Percentiles rank a stretch among this genome's conserved stretches.
phyloP scores from a whole-genome alignment of 2,329 filamentous ascomycete genomes.

The Fusarium fujikuroi region DNA sequence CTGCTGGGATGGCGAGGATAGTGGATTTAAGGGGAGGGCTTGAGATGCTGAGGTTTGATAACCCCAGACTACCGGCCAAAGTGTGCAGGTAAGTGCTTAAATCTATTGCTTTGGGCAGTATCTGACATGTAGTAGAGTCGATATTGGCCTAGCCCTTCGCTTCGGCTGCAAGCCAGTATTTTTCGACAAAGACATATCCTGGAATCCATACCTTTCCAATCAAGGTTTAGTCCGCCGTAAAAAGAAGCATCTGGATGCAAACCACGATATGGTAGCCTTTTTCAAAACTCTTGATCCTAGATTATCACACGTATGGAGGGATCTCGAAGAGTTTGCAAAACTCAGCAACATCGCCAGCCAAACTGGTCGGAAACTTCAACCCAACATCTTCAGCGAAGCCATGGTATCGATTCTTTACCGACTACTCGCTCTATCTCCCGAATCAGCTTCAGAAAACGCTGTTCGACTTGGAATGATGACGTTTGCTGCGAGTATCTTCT shows the following conservation, averaged over 20 bases:
- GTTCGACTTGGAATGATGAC: conserved; percentile 27
- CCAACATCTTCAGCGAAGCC: conserved; percentile 35
- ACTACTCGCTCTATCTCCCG: conserved; percentile 15
- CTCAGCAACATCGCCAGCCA: conserved; percentile 36
- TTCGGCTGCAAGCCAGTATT: conserved; percentile 27
- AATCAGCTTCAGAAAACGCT: conserved; percentile 1
- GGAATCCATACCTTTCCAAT: conserved; percentile 21
- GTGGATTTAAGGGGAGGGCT: conserved; percentile 33
- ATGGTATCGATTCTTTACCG: conserved; percentile 31
- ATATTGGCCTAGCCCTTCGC: conserved; percentile 22
- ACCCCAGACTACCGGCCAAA: conserved; percentile 31
- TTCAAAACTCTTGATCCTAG: conserved; percentile 17
- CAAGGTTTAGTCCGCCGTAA: background rate
- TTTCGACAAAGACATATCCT: conserved; percentile 21
- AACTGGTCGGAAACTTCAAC: conserved; percentile 23
- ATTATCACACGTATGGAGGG: conserved; percentile 22
- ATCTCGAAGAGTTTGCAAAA: conserved; percentile 25
- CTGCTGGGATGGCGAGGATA: conserved; percentile 29
- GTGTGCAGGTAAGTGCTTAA: conserved; percentile 27
- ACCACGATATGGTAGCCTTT: background rate
- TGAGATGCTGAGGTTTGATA: conserved; percentile 26
- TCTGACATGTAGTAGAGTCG: conserved; percentile 6
- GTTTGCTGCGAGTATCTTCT: conserved; percentile 26
- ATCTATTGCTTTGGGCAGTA: accelerated
- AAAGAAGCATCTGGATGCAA: background rate